A percentile compares a stretch with the other conserved stretches of the same genome.
These are phyloP conservation scores for Gossypium arboreum DNA, from an alignment of 345 rosid species.

Conservation along the genomic window DNA sequence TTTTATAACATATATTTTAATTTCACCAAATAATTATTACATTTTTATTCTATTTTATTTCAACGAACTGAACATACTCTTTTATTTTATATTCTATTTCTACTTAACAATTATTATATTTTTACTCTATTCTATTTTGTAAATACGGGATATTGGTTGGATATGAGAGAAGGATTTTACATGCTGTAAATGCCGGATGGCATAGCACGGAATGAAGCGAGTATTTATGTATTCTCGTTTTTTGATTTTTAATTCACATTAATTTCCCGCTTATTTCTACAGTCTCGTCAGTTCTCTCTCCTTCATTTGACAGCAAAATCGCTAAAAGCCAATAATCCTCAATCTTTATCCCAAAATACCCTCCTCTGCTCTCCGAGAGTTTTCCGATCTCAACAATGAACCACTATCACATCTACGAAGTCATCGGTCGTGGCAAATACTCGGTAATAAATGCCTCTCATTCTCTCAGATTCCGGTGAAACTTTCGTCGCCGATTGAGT, in stretches of 20 bases:
- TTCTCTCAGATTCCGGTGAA: neutral
- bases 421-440: conserved; percentile 92
- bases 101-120: too few species aligned
- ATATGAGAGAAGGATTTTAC: too few species aligned
- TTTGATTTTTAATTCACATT: conserved; percentile 7
- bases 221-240: neutral
- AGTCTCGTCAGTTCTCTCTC: neutral
- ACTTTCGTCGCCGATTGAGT: neutral
- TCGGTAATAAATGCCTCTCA: conserved; percentile 47
- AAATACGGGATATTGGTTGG: too few species aligned
- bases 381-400: conserved; percentile 43
- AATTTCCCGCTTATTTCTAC: conserved; percentile 12
- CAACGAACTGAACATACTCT: too few species aligned
- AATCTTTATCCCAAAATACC: neutral
- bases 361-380: neutral
- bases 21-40: too few species aligned
- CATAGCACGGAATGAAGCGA: too few species aligned
- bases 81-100: too few species aligned
- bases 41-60: too few species aligned
- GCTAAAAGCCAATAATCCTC: neutral
- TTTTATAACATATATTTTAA: too few species aligned
- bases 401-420: conserved; percentile 89
- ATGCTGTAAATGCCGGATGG: too few species aligned
- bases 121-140: too few species aligned
- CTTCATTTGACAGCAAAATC: neutral